These are phyloP conservation scores for Epichloe aotearoae DNA, from an alignment of 2,329 filamentous ascomycete genomes.

Conservation along the genomic window DNA sequence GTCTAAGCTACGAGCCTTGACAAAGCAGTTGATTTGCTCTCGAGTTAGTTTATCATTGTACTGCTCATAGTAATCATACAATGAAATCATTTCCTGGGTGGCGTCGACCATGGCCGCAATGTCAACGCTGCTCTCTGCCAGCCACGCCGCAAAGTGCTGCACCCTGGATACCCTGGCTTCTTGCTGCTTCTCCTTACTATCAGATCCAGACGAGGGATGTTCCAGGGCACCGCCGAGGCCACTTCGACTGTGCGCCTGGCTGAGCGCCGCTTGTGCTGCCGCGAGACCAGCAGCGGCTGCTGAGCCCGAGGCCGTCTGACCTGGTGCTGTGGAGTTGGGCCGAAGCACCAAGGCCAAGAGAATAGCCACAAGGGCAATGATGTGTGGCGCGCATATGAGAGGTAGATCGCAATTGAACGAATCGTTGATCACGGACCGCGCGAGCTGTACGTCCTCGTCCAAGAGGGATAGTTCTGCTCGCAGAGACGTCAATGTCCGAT, in stretches of 20 bases:
- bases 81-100: constrained; percentile 79
- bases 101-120: constrained; percentile 77
- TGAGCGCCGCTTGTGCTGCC: constrained; percentile 34
- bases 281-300: constrained; percentile 31
- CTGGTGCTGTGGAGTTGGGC: constrained; percentile 29
- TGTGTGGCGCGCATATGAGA: constrained; percentile 71
- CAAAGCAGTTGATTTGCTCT: constrained; percentile 45
- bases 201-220: constrained; percentile 9
- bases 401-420: constrained; percentile 88
- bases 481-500: constrained; percentile 63
- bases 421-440: constrained; percentile 80
- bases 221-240: constrained; percentile 10
- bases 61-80: constrained; percentile 60
- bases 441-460: constrained; percentile 66
- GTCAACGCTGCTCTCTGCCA: constrained; percentile 76
- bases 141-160: constrained; percentile 56
- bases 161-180: constrained; percentile 52
- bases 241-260: constrained; percentile 28
- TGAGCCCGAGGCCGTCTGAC: constrained; percentile 16
- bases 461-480: constrained; percentile 56
- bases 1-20: constrained; percentile 44
- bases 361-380: constrained; percentile 76
- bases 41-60: constrained; percentile 47
- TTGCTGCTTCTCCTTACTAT: constrained; percentile 34
- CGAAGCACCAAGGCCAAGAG: constrained; percentile 73